These are phyloP conservation scores for Orbilia ellipsospora DNA, from an alignment of 2,329 filamentous ascomycete genomes.

Conservation along the genomic window DNA sequence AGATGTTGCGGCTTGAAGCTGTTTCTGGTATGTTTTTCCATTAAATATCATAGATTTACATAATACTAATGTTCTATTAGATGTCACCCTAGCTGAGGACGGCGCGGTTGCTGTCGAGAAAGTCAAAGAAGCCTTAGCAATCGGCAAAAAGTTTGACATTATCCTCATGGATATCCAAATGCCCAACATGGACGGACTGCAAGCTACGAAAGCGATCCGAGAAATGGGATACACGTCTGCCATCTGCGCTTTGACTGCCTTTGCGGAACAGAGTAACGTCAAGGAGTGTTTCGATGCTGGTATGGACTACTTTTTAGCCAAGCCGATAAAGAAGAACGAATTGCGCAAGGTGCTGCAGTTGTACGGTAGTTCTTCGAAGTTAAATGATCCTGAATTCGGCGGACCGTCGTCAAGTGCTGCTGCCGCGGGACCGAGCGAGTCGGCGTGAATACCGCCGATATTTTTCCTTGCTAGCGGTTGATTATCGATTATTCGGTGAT, in stretches of 20 bases:
- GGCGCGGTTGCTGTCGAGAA: slow-evolving; percentile 87
- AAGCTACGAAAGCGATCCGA: slow-evolving; percentile 85
- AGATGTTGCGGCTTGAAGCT: slow-evolving; percentile 69
- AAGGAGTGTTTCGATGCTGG: slow-evolving; percentile 87
- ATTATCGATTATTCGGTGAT: neutral
- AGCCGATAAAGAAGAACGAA: slow-evolving; percentile 64
- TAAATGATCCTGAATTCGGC: slow-evolving; percentile 16
- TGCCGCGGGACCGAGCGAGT: neutral
- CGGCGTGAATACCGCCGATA: slow-evolving; percentile 15
- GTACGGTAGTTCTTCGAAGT: slow-evolving; percentile 54
- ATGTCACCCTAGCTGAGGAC: slow-evolving; percentile 87
- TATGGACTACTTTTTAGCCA: slow-evolving; percentile 88
- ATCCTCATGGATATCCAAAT: slow-evolving; percentile 98
- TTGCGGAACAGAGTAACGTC: slow-evolving; percentile 88
- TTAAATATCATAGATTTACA: neutral
- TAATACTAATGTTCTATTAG: slow-evolving; percentile 60
- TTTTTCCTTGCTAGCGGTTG: slow-evolving; percentile 7
- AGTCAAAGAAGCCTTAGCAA: slow-evolving; percentile 83
- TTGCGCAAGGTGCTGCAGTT: slow-evolving; percentile 57
- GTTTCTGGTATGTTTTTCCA: slow-evolving; percentile 60
- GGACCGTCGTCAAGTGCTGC: neutral
- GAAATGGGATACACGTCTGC: slow-evolving; percentile 86
- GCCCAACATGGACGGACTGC: slow-evolving; percentile 89
- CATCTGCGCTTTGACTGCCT: slow-evolving; percentile 90
- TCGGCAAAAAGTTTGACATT: slow-evolving; percentile 78